Conservation (phyloP, 345 rosid species). For the Dipteronia dyeriana region DNA sequence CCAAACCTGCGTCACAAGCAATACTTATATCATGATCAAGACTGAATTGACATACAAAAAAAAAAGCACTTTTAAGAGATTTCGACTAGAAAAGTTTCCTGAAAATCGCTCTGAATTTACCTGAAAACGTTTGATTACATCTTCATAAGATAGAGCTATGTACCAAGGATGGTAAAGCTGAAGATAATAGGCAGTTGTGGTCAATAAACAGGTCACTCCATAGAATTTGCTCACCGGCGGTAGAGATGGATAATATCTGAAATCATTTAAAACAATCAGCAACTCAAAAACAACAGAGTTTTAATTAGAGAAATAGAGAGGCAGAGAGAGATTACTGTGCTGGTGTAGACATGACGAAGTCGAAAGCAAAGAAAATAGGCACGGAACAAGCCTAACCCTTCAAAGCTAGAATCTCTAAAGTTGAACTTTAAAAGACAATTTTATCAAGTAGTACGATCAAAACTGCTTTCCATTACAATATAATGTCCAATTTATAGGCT, state of each 20-base stretch:
- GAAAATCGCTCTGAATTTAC: constrained; percentile 8
- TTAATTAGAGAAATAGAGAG: background rate
- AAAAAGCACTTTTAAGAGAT: background rate
- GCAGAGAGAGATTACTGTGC: constrained; percentile 47
- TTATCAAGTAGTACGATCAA: no score
- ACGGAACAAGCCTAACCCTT: no score
- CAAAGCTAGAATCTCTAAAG: no score
- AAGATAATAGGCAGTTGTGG: constrained; percentile 48
- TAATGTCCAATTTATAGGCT: no score
- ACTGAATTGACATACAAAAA: background rate
- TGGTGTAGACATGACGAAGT: constrained; percentile 48
- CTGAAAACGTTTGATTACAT: constrained; percentile 55
- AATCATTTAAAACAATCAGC: background rate
- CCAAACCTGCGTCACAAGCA: constrained; percentile 48
- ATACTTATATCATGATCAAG: background rate
- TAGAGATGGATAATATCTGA: constrained; percentile 56
- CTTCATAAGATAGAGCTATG: constrained; percentile 47
- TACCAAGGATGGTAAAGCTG: constrained; percentile 35
- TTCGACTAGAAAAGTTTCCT: background rate
- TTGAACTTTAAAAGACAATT: no score
- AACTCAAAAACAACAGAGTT: background rate
- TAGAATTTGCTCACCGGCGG: constrained; percentile 70
- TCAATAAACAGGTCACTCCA: constrained; percentile 63
- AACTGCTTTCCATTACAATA: no score
- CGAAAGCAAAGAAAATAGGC: no score